Percentiles rank a stretch among this genome's conserved stretches.
Conservation (phyloP, 2,329 filamentous ascomycete species). For the Trichoderma atrobrunneum region DNA sequence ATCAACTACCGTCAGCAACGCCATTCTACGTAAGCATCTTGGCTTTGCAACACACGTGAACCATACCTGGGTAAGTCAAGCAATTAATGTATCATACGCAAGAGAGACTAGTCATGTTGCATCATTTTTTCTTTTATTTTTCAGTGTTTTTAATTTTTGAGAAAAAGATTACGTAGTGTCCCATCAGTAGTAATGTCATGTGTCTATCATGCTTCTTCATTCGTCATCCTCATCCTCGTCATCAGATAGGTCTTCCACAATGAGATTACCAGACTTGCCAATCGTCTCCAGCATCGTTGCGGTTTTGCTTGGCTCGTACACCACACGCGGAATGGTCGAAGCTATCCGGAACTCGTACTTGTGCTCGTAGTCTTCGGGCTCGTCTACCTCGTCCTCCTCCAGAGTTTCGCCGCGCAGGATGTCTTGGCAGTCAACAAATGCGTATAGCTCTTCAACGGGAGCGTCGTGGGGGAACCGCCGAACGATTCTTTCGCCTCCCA, state of each 20-base stretch:
- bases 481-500: constrained; percentile 69
- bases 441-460: constrained; percentile 84
- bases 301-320: constrained; percentile 67
- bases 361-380: constrained; percentile 61
- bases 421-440: constrained; percentile 90
- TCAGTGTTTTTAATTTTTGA: not conserved
- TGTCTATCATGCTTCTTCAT: constrained; percentile 23
- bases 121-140: not conserved
- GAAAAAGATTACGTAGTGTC: not conserved
- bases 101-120: not conserved
- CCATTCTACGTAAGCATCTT: not conserved
- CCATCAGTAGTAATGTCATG: not conserved
- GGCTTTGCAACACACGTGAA: not conserved
- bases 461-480: constrained; percentile 69
- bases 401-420: constrained; percentile 47
- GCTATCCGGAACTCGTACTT: constrained; percentile 83
- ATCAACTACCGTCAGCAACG: not conserved
- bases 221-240: constrained; percentile 34
- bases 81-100: not conserved
- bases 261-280: constrained; percentile 79
- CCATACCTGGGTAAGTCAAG: not conserved
- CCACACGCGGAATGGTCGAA: constrained; percentile 77
- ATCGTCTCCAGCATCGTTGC: constrained; percentile 70
- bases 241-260: constrained; percentile 68
- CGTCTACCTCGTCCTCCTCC: constrained; percentile 50